Base-by-base conservation (phyloP, 768 basidiomycete genomes). In the Rhizopogon vinicolor region DNA sequence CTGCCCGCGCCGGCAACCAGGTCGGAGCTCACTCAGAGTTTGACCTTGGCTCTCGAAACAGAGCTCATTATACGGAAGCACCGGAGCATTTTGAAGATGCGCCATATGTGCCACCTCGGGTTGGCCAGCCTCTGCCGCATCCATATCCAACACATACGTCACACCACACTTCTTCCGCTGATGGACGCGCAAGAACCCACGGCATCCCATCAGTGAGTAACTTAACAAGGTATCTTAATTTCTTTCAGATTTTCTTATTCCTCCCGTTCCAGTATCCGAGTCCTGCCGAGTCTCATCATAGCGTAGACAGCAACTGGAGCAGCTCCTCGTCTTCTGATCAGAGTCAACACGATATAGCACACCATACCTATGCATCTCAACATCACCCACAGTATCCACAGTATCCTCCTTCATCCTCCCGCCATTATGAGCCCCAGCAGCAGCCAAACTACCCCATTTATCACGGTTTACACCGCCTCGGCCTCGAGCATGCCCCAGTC, bases 81-180 rank as follows among this genome's bases (percentile, higher is more conserved):
- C 50, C 61, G 46, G 64, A 67, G 16, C 42, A 58, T n/a, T 64
- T 64, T 42, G 60, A 66, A 48, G 70, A 70, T 5, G 7, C 68
- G 0, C 70, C 68, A 0, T 70, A 71, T 42, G 59, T 70, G 41
- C 68, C 68, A 43, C 68, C 65, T 12, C 62, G 70, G 39, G 3
- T 37, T 16, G 37, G 46, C 13, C 68, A 65, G 53, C 45, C 62
- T 49, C 57, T 61, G 59, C 60, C 59, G 22, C 59, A 58, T 7
- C 0, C 29, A 37, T 62, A 59, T 51, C 51, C 60, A 54, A 55
- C 57, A 45, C 52, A 55, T 31, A 45, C 61, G 51, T 59, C 63
- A 52, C 56, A 57, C 10, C 7, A 37, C 16, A 9, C 7, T 25
- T 45, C 53, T 50, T 41, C 51, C 31, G 59, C 61, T 54, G 48